Base-by-base conservation (phyloP, 2,329 filamentous ascomycete species). In the Truncatella angustata region DNA sequence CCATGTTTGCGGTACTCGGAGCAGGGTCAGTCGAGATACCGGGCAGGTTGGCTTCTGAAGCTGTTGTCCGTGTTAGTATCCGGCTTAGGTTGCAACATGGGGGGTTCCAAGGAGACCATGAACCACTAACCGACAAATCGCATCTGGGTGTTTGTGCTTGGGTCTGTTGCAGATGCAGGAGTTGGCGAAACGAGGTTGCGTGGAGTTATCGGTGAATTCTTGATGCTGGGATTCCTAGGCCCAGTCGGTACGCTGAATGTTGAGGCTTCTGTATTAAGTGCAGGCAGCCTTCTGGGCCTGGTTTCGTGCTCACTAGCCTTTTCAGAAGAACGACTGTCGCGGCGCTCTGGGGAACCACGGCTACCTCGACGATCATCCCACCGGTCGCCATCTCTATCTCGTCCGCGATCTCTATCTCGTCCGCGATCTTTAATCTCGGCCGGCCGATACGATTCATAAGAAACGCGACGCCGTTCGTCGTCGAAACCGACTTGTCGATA, bases 341-440 rank as follows among this genome's bases (percentile, higher is more conserved):
- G 40, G 20, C 40, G 21, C 11, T 40, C 28, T 32, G 28, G 28
- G 28, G 28, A 32, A 9, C 28, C 28, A 32, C 28, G 37, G n/a
- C 21, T 18, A 21, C 21, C 21, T 5, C 14, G 40, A 23, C 43
- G 12, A 18, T 46, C 28, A 10, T 46, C 26, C 10, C 43, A 45
- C 4, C 52, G 26, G 18, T 49, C 37, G 45, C 53, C 43, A 30
- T 53, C 21, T 48, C 44, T n/a, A 39, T 47, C 40, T 37, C 42
- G 32, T 20, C 23, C 34, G 49, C 51, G 26, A 45, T 62, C 59
- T 5, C 58, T 53, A 32, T 66, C 51, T 3, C 54, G 51, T 35
- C 53, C 60, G 26, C 62, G 51, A 37, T 57, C 55, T 18, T 47
- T 49, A 10, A 18, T 11, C 18, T 49, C 46, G 16, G 14, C 23